phyloP scores from a whole-genome alignment of 176 grass and related monocot genomes.

The Oryza meyeriana region DNA sequence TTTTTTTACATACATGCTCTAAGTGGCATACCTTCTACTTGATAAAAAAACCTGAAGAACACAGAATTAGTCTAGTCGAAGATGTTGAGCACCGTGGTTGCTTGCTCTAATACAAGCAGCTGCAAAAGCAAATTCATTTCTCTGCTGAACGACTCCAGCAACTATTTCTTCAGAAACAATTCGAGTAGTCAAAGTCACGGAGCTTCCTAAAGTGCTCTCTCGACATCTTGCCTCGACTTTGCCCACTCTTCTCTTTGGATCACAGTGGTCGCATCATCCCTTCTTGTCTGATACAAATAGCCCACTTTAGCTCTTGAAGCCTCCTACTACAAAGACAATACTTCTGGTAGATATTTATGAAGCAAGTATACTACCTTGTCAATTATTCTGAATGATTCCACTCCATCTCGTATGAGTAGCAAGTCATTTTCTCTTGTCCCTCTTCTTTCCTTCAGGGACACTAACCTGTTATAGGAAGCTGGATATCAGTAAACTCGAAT shows the following conservation, averaged over 20 bases:
- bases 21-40: neutral
- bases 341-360: neutral
- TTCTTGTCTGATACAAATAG: slow-evolving; percentile 46
- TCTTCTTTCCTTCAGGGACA: slow-evolving; percentile 69
- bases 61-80: neutral
- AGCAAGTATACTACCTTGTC: slow-evolving; percentile 57
- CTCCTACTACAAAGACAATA: neutral
- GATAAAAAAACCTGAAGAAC: no score
- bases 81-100: neutral
- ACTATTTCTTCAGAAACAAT: slow-evolving; percentile 64
- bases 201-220: slow-evolving; percentile 88
- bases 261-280: slow-evolving; percentile 58
- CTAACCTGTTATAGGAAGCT: slow-evolving; percentile 57
- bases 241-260: slow-evolving; percentile 76
- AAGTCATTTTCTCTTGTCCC: slow-evolving; percentile 71
- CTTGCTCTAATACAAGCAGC: slow-evolving; percentile 15
- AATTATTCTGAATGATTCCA: slow-evolving; percentile 72
- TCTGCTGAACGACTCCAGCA: neutral
- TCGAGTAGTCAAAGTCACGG: slow-evolving; percentile 66
- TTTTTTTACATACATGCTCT: neutral
- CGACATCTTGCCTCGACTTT: slow-evolving; percentile 61
- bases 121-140: neutral
- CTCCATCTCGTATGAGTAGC: slow-evolving; percentile 68
- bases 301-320: slow-evolving; percentile 17
- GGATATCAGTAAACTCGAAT: slow-evolving; percentile 1